These are phyloP conservation scores for Hanseniaspora hatyaiensis DNA, from an alignment of 805 yeast species.

Conservation along the genomic window DNA sequence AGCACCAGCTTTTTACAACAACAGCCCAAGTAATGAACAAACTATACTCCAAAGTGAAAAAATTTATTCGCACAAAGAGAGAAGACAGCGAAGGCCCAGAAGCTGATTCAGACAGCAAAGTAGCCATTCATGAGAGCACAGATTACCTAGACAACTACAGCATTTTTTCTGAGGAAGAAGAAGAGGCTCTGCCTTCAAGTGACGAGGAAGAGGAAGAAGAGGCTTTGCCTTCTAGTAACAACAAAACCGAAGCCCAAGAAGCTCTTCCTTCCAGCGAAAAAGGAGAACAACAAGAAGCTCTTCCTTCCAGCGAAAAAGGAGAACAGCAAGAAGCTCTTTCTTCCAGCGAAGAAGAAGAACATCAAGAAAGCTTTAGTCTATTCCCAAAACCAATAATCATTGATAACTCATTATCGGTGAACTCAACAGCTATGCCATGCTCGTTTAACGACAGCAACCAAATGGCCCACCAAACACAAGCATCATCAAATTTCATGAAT, in stretches of 20 bases:
- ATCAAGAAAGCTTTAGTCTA: conserved; percentile 33
- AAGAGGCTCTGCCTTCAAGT: conserved; percentile 4
- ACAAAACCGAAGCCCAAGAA: too few relatives aligned
- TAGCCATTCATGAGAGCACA: neutral
- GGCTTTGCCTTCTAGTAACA: conserved; percentile 1
- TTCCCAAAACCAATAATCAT: conserved; percentile 25
- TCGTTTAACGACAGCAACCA: conserved; percentile 19
- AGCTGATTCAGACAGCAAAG: neutral
- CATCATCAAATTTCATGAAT: neutral
- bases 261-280: too few relatives aligned
- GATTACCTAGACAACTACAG: neutral
- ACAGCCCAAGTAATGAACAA: neutral
- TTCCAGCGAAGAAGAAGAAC: conserved; percentile 59
- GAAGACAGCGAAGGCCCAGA: neutral
- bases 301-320: conserved; percentile 65
- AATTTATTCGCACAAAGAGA: conserved; percentile 1
- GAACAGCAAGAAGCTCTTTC: conserved; percentile 36
- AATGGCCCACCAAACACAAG: neutral
- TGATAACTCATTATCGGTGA: conserved; percentile 19
- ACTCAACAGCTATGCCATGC: conserved; percentile 25
- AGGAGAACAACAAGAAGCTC: too few relatives aligned
- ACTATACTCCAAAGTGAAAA: neutral
- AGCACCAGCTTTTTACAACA: neutral
- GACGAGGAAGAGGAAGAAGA: conserved; percentile 9
- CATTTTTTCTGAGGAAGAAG: conserved; percentile 7